Evolutionary conservation across 306 rosid genomes (phyloP).

Genomic region (Pachyrhizus erosus): DNA sequence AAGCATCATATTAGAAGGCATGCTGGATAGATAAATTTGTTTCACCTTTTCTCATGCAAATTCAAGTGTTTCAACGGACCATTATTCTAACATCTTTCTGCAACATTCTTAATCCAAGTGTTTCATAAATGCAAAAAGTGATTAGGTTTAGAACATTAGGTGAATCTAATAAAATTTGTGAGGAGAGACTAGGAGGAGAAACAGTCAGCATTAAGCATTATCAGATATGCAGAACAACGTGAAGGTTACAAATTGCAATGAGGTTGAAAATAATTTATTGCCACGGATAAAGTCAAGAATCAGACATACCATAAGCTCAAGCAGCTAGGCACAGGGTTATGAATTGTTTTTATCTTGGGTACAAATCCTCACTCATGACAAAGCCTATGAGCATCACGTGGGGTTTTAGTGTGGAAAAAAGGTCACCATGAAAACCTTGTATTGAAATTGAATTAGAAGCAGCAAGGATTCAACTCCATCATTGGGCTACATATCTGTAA

Average conservation of each 20-base stretch:
- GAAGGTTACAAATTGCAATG: background rate
- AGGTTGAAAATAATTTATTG: conserved; percentile 6
- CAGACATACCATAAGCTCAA: conserved; percentile 34
- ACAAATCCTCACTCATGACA: conserved; percentile 19
- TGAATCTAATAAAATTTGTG: background rate
- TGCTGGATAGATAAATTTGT: background rate
- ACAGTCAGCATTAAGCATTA: background rate
- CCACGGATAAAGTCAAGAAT: background rate
- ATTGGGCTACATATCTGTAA: background rate
- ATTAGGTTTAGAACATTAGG: background rate
- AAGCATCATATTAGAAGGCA: conserved; percentile 1
- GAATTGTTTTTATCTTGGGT: conserved; percentile 17
- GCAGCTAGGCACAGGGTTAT: background rate
- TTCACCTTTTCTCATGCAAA: conserved; percentile 10
- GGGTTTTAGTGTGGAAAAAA: background rate
- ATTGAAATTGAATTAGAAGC: conserved; percentile 8
- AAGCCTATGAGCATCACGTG: background rate
- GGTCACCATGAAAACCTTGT: background rate
- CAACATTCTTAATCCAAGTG: conserved; percentile 10
- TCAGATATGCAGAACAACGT: background rate
- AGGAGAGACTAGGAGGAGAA: background rate
- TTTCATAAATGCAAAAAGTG: background rate
- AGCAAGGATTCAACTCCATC: background rate
- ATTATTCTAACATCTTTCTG: background rate
- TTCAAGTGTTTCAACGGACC: conserved; percentile 8